phyloP scores from a whole-genome alignment of 164 flowering plant genomes.

The Saururus chinensis region DNA sequence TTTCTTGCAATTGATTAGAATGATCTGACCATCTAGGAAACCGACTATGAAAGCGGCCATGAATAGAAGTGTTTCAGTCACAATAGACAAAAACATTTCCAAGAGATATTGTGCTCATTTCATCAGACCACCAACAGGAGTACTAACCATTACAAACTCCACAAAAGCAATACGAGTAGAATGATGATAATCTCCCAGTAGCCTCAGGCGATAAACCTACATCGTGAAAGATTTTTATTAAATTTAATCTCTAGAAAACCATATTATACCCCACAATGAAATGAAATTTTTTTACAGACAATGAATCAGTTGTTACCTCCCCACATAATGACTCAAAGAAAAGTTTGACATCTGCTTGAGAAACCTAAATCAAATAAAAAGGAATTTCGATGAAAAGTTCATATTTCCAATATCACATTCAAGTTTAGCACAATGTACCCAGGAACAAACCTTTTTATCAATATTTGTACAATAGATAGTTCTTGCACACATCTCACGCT shows the following conservation, averaged over 20 bases:
- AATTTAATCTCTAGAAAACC: not conserved
- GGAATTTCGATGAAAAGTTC: not conserved
- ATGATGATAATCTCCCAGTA: constrained; percentile 73
- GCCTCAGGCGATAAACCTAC: constrained; percentile 68
- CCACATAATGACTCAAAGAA: constrained; percentile 76
- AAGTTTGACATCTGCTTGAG: constrained; percentile 68
- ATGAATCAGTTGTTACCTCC: constrained; percentile 40
- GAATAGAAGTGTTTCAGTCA: too few species aligned
- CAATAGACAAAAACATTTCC: not conserved
- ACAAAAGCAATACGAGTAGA: constrained; percentile 84
- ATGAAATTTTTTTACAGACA: not conserved
- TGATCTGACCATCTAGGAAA: too few species aligned
- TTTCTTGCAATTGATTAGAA: too few species aligned
- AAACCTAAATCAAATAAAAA: constrained; percentile 28
- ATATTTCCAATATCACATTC: not conserved
- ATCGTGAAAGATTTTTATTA: constrained; percentile 4
- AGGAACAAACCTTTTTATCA: constrained; percentile 60
- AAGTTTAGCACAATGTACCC: constrained; percentile 3
- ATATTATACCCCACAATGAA: too few species aligned
- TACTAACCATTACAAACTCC: constrained; percentile 61
- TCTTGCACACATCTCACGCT: constrained; percentile 82
- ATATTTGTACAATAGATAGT: constrained; percentile 84
- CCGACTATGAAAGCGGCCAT: too few species aligned
- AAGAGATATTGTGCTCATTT: not conserved
- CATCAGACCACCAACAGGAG: not conserved